Evolutionary conservation across 495 filamentous ascomycete species (phyloP), one percentile per base, ranked within the genome.

Genomic region (Penicillium subrubescens): DNA sequence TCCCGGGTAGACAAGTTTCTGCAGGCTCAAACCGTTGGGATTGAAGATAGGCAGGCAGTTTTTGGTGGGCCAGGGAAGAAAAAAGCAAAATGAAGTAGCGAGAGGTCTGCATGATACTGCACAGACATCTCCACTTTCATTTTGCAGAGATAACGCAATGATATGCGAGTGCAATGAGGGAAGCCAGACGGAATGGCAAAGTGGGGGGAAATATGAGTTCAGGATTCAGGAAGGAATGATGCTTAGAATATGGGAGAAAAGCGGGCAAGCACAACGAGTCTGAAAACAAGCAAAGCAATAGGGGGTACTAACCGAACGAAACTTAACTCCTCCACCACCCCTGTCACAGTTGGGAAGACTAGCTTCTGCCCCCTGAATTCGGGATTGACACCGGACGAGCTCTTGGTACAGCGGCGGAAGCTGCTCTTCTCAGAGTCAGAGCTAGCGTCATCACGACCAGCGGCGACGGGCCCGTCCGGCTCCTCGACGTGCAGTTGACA

Each of bases 401-500:
- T 84, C 70, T 86, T 86, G n/a, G 87, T 92, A 68, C 81, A 83
- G 60, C 82, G 84, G 74, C 92, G 94, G 79, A 88, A 91, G 64
- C 76, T 92, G 82, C 69, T 83, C 81, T 66, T 86, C 79, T 72
- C 76, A 1, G 74, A 71, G n/a, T 77, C 77, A 1, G 72, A 71
- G 62, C 73, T 78, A 33, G 84, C 82, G 53, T 81, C 79, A 23
- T 76, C 76, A 19, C 54, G 60, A 34, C 64, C 67, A n/a, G 57
- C 57, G 1, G 54, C 62, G 2, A 56, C 62, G 0, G 67, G 66
- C 8, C 72, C 67, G 6, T 74, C 75, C 6, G 79, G 75, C 19
- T 88, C 87, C 67, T 91, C 90, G 3, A 92, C 86, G 74, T 97
- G 93, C 50, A 98, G 69, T 66, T 94, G 90, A 64, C 90, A 86